Evolutionary conservation across 192 early-diverging fungal species (phyloP).

Genomic region (Dimargaris cristalligena): DNA sequence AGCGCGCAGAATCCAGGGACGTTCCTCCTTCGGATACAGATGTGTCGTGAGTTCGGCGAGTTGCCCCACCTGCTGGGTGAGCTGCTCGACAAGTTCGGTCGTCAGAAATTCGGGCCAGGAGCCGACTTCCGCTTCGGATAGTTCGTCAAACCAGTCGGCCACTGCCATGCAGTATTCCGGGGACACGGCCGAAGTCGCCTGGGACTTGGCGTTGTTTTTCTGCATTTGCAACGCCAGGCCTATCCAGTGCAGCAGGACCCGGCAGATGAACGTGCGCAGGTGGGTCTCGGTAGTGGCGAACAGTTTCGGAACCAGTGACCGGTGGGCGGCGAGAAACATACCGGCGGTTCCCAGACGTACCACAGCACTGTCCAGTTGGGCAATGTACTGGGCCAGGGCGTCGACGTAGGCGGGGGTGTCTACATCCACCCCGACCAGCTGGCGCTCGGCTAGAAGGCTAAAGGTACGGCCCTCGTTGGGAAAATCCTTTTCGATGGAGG

Average conservation of each 20-base stretch:
- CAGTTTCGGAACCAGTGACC: not conserved
- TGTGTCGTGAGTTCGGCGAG: not conserved
- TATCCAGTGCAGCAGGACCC: not conserved
- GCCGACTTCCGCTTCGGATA: not conserved
- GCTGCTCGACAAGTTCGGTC: not conserved
- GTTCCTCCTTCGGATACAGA: not conserved
- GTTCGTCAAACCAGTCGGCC: not conserved
- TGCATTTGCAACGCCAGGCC: not conserved
- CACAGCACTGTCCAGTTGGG: not conserved
- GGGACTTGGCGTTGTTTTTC: not conserved
- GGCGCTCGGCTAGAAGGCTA: not conserved
- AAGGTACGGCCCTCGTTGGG: not conserved
- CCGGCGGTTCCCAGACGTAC: not conserved
- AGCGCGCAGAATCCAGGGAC: not conserved
- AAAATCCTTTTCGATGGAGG: not conserved
- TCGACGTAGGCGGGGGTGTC: conserved; percentile 4
- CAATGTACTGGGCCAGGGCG: not conserved
- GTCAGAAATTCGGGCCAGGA: not conserved
- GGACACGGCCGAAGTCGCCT: too few species aligned
- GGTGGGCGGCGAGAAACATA: not conserved
- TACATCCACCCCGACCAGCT: not conserved
- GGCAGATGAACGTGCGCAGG: not conserved
- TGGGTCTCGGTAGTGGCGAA: not conserved
- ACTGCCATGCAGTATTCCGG: not conserved
- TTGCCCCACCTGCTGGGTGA: not conserved